phyloP scores from a whole-genome alignment of 495 filamentous ascomycete species.

The Sporormia fimetaria region DNA sequence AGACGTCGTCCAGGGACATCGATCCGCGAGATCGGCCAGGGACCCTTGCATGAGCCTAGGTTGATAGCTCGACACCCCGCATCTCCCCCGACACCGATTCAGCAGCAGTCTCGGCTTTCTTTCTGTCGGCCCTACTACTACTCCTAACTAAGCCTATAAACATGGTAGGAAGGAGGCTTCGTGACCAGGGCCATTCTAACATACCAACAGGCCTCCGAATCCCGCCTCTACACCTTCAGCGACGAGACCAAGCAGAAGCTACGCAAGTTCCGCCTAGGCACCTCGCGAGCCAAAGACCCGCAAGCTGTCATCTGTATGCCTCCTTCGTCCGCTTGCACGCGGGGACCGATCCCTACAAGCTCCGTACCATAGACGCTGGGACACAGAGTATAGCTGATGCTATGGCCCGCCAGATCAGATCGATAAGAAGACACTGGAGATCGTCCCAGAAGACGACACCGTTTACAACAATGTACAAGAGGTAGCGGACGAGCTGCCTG shows the following conservation, averaged over 20 bases:
- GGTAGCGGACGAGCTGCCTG: constrained; percentile 81
- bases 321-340: not conserved
- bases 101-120: too few species aligned
- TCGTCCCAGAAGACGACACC: constrained; percentile 61
- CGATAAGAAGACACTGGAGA: constrained; percentile 77
- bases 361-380: constrained; percentile 3
- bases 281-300: constrained; percentile 73
- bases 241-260: constrained; percentile 74
- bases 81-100: too few species aligned
- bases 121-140: not conserved
- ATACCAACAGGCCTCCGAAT: constrained; percentile 57
- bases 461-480: constrained; percentile 70
- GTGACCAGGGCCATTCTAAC: too few species aligned
- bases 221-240: constrained; percentile 86
- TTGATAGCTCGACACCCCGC: too few species aligned
- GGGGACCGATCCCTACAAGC: constrained; percentile 5
- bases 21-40: too few species aligned
- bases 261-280: constrained; percentile 83
- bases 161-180: not conserved
- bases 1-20: too few species aligned
- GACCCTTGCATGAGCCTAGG: too few species aligned
- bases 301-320: constrained; percentile 87
- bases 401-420: constrained; percentile 55
- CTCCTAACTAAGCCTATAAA: not conserved
- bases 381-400: constrained; percentile 22